Evolutionary conservation across 495 filamentous ascomycete species (phyloP), one percentile per base, ranked within the genome.

Genomic region (Neurospora sp.): DNA sequence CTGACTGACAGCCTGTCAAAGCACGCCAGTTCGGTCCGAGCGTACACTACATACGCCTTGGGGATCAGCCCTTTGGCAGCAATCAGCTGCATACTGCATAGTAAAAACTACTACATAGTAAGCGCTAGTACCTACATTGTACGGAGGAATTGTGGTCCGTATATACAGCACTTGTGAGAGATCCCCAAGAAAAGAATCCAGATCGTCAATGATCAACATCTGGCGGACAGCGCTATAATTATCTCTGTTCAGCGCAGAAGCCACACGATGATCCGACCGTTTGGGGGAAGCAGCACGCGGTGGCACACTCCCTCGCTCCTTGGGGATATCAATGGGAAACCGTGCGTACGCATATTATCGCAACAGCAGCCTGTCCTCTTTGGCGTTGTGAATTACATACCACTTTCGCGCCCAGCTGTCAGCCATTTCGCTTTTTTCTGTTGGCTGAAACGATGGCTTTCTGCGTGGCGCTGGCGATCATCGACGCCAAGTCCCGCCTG

Each of bases 391-490:
- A 53, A 53, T 53, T 27, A 53, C 45, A 20, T 4, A 12, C 45
- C 45, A 53, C 45, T 53, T 61, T 27, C 53, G 53, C 53, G 22
- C 14, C 53, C 53, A 61, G 53, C 53, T 16, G 53, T 61, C 53
- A 61, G 53, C 22, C 53, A 61, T 61, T 61, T 61, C 27, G 53
- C 53, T 35, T 27, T 61, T 65, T 65, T 35, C 27, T 17, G 53
- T 37, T 17, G 70, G 74, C 71, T 73, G 73, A 73, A 76, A 73
- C 74, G 40, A 53, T 75, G 74, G 72, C 71, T 70, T 53, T 70
- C 65, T 70, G 69, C 70, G 68, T 77, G 78, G 78, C 77, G 78
- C 71, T 59, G 75, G 42, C 53, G 76, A 76, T 78, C 76, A 76
- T 73, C 53, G 70, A 70, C 72, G 76, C 75, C 73, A 76, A 70